Base-by-base conservation (phyloP, 2,329 filamentous ascomycete genomes). In the Hymenotorrendiella dingleyae region DNA sequence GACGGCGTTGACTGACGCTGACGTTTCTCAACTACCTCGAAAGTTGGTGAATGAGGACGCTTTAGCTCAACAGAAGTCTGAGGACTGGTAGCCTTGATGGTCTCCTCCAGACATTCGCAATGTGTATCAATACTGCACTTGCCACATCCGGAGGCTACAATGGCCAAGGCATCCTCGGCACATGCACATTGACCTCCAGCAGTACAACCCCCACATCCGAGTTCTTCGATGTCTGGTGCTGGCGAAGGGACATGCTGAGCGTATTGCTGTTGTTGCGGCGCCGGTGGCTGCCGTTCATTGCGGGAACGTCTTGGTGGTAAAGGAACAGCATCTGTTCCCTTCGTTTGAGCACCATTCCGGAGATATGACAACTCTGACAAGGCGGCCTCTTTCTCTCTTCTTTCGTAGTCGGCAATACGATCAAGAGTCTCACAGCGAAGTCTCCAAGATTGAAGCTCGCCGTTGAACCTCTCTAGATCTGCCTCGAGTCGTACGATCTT, bases 391-490 rank as follows among this genome's bases (percentile, higher is more conserved):
- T 69, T 71, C 56, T 67, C 52, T 59, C 60, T 54, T 62, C 64
- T 57, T 37, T 63, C 60, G 29, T 58, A 60, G 16, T 61, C 57
- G 11, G 53, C 49, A 47, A 62, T 59, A 20, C 55, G 54, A 50
- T 63, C 60, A 24, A 61, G 42, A 17, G 53, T 61, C 34, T 61
- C 56, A 45, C 56, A 62, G 23, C 59, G 51, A 26, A 58, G 27
- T 48, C 50, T 59, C 60, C 60, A 63, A 4, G 57, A 59, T 32
- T 61, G 54, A 26, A 62, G 33, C 42, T 63, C 60, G 27, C 54
- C 54, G 39, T 48, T 76, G 52, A 82, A 80, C 14, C 79, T 76
- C 56, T 85, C 78, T 3, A 86, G 67, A 52, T 87, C 80, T 24
- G 74, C 66, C 53, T 86, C 81, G 4, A 89, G 69, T 35, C 67